These are phyloP conservation scores for Piromyces finnis DNA, from an alignment of 192 early-diverging fungal species.

Conservation along the genomic window DNA sequence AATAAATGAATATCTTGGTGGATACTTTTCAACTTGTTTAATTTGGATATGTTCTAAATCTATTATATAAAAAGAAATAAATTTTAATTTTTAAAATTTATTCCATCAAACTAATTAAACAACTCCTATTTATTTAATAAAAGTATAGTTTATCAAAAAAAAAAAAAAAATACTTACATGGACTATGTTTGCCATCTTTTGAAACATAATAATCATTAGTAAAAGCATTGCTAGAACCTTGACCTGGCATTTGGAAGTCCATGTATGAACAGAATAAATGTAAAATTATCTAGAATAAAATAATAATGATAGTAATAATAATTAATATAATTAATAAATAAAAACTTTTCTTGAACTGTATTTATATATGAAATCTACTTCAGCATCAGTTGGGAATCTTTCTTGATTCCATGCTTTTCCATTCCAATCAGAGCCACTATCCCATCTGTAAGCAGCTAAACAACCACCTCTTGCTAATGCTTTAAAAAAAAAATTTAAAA, in stretches of 20 bases:
- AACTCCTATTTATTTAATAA: too few species aligned
- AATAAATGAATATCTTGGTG: conserved; percentile 14
- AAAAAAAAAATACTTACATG: background rate
- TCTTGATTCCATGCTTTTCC: conserved; percentile 7
- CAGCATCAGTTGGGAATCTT: conserved; percentile 7
- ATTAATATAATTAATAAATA: too few species aligned
- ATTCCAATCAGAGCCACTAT: conserved; percentile 3
- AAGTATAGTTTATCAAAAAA: background rate
- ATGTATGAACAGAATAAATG: conserved; percentile 19
- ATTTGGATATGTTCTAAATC: conserved; percentile 11
- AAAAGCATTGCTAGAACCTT: conserved; percentile 7
- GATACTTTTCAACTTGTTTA: conserved; percentile 8
- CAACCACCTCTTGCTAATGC: conserved; percentile 12
- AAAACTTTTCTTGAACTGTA: too few species aligned
- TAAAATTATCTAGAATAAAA: conserved; percentile 7
- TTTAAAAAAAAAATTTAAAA: background rate
- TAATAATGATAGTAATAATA: too few species aligned
- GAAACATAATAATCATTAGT: conserved; percentile 11
- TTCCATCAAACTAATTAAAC: too few species aligned
- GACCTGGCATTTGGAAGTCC: conserved; percentile 18
- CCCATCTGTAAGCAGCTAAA: conserved; percentile 17
- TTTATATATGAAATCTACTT: background rate
- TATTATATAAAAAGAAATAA: too few species aligned
- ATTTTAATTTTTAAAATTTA: too few species aligned
- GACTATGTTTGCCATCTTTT: conserved; percentile 8